These are phyloP conservation scores for Aspergillus indologenus DNA, from an alignment of 495 filamentous ascomycete genomes.

Conservation along the genomic window DNA sequence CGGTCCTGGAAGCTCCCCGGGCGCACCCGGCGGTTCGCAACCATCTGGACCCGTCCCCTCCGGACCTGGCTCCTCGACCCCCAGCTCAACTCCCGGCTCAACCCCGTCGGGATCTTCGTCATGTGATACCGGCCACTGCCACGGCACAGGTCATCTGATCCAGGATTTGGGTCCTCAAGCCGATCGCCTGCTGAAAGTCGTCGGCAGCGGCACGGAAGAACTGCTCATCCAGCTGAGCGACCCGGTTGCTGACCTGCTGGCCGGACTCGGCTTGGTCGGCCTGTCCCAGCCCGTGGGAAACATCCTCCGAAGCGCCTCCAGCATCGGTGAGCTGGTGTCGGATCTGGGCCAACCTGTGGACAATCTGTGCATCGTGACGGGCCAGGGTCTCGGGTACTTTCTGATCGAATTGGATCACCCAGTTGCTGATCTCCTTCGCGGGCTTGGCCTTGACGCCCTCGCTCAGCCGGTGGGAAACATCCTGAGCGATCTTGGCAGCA, in stretches of 20 bases:
- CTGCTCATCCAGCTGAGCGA: slow-evolving; percentile 18
- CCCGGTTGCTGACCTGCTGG: slow-evolving; percentile 14
- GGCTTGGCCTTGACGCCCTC: slow-evolving; percentile 18
- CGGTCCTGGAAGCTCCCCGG: neutral
- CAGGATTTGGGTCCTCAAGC: slow-evolving; percentile 27
- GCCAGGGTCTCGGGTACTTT: slow-evolving; percentile 13
- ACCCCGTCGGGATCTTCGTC: neutral
- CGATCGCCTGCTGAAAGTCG: slow-evolving; percentile 22
- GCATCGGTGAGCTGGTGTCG: slow-evolving; percentile 4
- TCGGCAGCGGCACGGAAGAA: slow-evolving; percentile 17
- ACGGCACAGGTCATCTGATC: slow-evolving; percentile 26
- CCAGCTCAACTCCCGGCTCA: slow-evolving; percentile 2
- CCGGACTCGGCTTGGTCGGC: slow-evolving; percentile 14
- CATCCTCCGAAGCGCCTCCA: slow-evolving; percentile 11
- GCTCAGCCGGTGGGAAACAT: slow-evolving; percentile 23
- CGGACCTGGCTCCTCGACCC: neutral
- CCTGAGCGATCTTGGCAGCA: slow-evolving; percentile 18
- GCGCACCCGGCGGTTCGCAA: neutral
- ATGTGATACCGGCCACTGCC: slow-evolving; percentile 18
- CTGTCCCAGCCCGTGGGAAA: slow-evolving; percentile 14
- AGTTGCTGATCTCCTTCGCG: slow-evolving; percentile 17
- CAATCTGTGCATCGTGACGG: slow-evolving; percentile 2
- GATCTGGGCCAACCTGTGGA: slow-evolving; percentile 4
- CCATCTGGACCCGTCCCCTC: neutral
- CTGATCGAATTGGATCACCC: slow-evolving; percentile 20